phyloP scores from a whole-genome alignment of 495 filamentous ascomycete genomes.

The Neurospora sp. region DNA sequence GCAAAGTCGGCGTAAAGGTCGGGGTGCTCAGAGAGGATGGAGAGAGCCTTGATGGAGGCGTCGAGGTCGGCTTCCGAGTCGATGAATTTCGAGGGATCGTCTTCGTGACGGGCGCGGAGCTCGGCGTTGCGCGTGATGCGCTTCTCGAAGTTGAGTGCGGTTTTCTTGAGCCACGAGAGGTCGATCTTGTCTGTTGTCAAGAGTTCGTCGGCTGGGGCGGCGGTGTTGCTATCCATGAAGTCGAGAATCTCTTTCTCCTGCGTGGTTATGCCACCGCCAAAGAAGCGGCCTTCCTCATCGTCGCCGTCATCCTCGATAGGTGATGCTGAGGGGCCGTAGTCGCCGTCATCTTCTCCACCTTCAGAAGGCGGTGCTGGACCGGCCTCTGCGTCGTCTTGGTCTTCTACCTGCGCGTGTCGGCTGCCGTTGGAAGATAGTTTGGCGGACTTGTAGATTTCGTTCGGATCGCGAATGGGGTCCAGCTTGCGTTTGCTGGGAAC shows the following conservation, averaged over 20 bases:
- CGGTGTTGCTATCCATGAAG: conserved; percentile 61
- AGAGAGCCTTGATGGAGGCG: conserved; percentile 77
- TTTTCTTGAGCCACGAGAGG: conserved; percentile 68
- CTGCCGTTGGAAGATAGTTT: conserved; percentile 51
- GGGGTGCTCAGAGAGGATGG: conserved; percentile 78
- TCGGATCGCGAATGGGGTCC: conserved; percentile 58
- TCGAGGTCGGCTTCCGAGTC: conserved; percentile 79
- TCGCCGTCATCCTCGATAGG: conserved; percentile 56
- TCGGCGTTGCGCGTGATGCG: conserved; percentile 90
- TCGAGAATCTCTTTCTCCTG: conserved; percentile 80
- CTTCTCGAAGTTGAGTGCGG: conserved; percentile 80
- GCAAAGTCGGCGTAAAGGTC: conserved; percentile 79
- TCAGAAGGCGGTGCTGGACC: conserved; percentile 35
- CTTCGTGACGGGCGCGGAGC: conserved; percentile 77
- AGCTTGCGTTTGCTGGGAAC: conserved; percentile 63
- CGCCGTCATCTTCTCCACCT: conserved; percentile 41
- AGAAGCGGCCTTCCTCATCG: conserved; percentile 91
- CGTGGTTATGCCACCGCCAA: conserved; percentile 78
- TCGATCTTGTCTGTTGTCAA: conserved; percentile 68
- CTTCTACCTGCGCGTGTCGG: conserved; percentile 29
- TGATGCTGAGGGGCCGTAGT: conserved; percentile 62
- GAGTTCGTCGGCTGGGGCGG: conserved; percentile 20
- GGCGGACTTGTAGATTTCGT: conserved; percentile 79
- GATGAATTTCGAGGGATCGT: conserved; percentile 72
- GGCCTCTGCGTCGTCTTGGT: conserved; percentile 49